A percentile compares a stretch with the other conserved stretches of the same genome.
These are phyloP conservation scores for Venustampulla echinocandica DNA, from an alignment of 495 filamentous ascomycete genomes.

Conservation along the genomic window DNA sequence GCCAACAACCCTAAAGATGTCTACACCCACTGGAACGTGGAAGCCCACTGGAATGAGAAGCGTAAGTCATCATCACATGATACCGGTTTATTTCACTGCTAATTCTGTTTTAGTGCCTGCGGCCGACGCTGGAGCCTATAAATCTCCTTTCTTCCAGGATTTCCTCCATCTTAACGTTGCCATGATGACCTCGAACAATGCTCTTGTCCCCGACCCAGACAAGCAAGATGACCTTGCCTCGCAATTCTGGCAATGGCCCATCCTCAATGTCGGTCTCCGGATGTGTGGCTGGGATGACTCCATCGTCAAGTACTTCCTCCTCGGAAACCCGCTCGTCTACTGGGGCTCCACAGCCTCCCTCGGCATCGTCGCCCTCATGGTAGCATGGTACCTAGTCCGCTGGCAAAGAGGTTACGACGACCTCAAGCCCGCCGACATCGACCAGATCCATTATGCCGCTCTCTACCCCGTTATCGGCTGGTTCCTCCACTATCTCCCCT, in stretches of 20 bases:
- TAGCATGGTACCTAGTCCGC: constrained; percentile 80
- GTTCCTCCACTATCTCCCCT: constrained; percentile 93
- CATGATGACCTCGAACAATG: constrained; percentile 99
- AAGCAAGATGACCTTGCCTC: constrained; percentile 98
- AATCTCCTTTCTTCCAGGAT: constrained; percentile 91
- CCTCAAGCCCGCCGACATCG: constrained; percentile 67
- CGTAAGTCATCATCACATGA: constrained; percentile 53
- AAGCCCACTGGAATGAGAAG: constrained; percentile 88
- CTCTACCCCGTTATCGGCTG: constrained; percentile 88
- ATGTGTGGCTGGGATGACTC: constrained; percentile 99
- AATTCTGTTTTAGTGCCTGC: constrained; percentile 59
- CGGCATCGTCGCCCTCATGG: constrained; percentile 57
- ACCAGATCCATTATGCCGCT: constrained; percentile 89
- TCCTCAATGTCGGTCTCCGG: constrained; percentile 86
- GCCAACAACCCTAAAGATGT: constrained; percentile 85
- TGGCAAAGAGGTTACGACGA: constrained; percentile 95
- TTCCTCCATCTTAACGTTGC: constrained; percentile 97
- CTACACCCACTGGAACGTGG: constrained; percentile 98
- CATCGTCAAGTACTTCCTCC: constrained; percentile 94
- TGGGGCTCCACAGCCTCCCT: constrained; percentile 84
- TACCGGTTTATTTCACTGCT: constrained; percentile 9
- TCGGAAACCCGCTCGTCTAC: constrained; percentile 93
- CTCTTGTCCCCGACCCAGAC: constrained; percentile 92
- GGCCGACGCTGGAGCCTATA: constrained; percentile 86
- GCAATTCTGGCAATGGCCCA: constrained; percentile 97